These are phyloP conservation scores for Sclerotinia glacialis DNA, from an alignment of 2,329 filamentous ascomycete species.

Conservation along the genomic window DNA sequence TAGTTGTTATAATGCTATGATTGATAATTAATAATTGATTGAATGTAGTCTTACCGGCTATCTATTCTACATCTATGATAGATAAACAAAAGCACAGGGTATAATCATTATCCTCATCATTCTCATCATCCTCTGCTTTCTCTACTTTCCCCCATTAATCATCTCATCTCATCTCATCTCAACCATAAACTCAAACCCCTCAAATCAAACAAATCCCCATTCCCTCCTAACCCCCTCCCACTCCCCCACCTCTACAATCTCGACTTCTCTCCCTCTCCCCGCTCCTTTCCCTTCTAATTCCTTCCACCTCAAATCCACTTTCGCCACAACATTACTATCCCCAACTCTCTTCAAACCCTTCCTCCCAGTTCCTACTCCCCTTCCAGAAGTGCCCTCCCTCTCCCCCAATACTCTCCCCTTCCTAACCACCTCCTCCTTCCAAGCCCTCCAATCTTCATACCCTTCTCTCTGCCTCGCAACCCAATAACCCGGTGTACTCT, in stretches of 20 bases:
- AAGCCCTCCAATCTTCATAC: constrained; percentile 59
- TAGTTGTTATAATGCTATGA: neutral
- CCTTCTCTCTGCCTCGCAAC: constrained; percentile 64
- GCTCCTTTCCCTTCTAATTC: constrained; percentile 34
- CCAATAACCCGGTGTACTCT: constrained; percentile 62
- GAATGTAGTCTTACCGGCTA: neutral
- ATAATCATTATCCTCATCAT: constrained; percentile 3
- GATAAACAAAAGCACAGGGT: constrained; percentile 2
- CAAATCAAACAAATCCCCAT: constrained; percentile 38
- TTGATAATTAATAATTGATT: neutral
- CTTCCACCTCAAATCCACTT: constrained; percentile 34
- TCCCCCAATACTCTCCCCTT: constrained; percentile 48
- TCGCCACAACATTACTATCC: constrained; percentile 30
- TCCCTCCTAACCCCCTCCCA: constrained; percentile 37
- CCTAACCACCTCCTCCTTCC: constrained; percentile 54
- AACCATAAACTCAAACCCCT: neutral
- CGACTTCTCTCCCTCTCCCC: constrained; percentile 31
- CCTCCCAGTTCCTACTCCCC: constrained; percentile 25
- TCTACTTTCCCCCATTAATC: too few relatives aligned
- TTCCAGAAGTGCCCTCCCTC: constrained; percentile 30
- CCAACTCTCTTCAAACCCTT: constrained; percentile 21
- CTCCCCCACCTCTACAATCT: constrained; percentile 37
- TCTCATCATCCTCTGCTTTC: neutral
- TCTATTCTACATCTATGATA: neutral
- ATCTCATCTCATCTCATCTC: neutral